Conservation (phyloP, 495 filamentous ascomycete species). For the Penicillium samsonianum region DNA sequence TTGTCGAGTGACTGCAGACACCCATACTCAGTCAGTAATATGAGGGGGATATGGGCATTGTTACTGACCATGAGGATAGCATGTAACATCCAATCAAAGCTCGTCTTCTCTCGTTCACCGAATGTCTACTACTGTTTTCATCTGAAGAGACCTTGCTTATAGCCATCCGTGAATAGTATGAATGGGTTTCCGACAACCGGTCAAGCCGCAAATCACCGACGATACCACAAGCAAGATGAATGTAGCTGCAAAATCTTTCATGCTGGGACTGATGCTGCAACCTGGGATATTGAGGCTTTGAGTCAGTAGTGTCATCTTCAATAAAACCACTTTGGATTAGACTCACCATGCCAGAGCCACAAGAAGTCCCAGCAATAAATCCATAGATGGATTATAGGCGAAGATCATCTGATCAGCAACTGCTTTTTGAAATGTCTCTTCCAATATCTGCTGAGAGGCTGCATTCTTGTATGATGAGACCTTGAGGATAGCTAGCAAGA, state of each 20-base stretch:
- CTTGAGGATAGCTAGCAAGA: slow-evolving; percentile 22
- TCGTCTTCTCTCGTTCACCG: not conserved
- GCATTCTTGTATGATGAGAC: slow-evolving; percentile 16
- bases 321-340: not conserved
- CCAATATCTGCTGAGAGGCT: slow-evolving; percentile 14
- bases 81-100: slow-evolving; percentile 8
- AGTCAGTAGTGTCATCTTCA: not conserved
- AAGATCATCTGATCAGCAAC: slow-evolving; percentile 6
- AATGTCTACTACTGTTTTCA: slow-evolving; percentile 1
- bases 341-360: slow-evolving; percentile 7
- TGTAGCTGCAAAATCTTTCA: slow-evolving; percentile 5
- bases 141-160: slow-evolving; percentile 11
- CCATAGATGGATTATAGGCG: slow-evolving; percentile 11
- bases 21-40: not conserved
- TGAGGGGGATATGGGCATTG: not conserved
- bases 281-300: not conserved
- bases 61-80: slow-evolving; percentile 5
- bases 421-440: slow-evolving; percentile 11
- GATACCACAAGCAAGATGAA: slow-evolving; percentile 4
- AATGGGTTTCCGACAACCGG: slow-evolving; percentile 4
- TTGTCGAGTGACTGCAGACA: slow-evolving; percentile 6
- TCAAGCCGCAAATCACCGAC: slow-evolving; percentile 4
- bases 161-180: slow-evolving; percentile 5
- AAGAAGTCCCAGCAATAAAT: slow-evolving; percentile 1
- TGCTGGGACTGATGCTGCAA: not conserved